Evolutionary conservation across 805 yeast genomes (phyloP).

Genomic region (Cyberlindnera xylosilytica): DNA sequence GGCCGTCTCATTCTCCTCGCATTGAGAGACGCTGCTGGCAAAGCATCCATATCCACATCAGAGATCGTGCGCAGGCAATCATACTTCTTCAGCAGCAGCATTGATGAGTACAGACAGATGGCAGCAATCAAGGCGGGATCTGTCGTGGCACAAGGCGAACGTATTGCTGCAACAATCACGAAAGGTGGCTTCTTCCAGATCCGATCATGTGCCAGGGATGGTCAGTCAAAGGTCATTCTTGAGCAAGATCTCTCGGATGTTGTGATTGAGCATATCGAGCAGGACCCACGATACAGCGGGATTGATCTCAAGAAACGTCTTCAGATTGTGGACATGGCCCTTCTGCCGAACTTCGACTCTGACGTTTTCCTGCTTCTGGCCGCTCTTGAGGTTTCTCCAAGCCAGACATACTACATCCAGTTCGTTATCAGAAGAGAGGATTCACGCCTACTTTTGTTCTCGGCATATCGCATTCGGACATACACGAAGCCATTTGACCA

Average conservation of each 20-base stretch:
- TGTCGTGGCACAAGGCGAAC: conserved; percentile 47
- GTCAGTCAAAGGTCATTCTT: conserved; percentile 36
- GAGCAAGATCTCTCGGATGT: conserved; percentile 35
- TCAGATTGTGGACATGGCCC: conserved; percentile 60
- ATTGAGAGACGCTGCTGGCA: conserved; percentile 67
- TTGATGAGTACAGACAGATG: conserved; percentile 38
- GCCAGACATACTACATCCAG: conserved; percentile 41
- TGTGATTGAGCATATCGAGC: conserved; percentile 36
- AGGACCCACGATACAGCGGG: conserved; percentile 46
- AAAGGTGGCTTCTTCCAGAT: conserved; percentile 42
- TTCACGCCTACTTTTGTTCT: conserved; percentile 51
- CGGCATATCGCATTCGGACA: conserved; percentile 64
- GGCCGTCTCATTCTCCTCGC: conserved; percentile 63
- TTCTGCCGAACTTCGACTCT: conserved; percentile 35
- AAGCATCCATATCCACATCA: conserved; percentile 38
- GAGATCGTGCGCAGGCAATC: conserved; percentile 29
- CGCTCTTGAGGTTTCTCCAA: conserved; percentile 25
- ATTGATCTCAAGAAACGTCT: conserved; percentile 36
- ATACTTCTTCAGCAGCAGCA: conserved; percentile 32
- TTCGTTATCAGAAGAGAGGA: conserved; percentile 51
- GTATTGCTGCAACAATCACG: conserved; percentile 40
- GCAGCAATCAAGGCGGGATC: conserved; percentile 57
- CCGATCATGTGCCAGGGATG: conserved; percentile 48
- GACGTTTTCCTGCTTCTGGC: conserved; percentile 48
- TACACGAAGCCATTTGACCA: conserved; percentile 32